Evolutionary conservation across 2,329 filamentous ascomycete genomes (phyloP), one percentile per base, ranked within the genome.

Genomic region (Lecanicillium sp.): DNA sequence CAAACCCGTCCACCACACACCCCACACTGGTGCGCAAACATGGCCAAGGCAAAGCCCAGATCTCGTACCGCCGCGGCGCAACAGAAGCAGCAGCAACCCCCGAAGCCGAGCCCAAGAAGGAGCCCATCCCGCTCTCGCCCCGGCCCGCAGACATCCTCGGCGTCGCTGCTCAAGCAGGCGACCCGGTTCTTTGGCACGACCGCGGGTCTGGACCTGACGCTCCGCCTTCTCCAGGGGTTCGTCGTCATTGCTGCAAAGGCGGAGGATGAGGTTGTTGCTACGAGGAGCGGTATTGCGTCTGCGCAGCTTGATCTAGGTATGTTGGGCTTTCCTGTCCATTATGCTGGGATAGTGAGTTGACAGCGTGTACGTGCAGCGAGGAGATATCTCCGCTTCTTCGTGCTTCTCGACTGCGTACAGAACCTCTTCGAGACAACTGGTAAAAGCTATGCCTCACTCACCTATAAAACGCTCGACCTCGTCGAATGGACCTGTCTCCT

Each of bases 341-440:
- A n/a, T n/a, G n/a, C 5, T 39, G 11, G 17, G 32, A n/a, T 6
- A n/a, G 6, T 35, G 6, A 15, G 6, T 35, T 35, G 17, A 30
- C 27, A 30, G 27, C 27, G 8, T 8, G 8, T 14, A 30, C 14
- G 8, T 35, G 11, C 21, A 51, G 49, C 30, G 4, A 35, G 49
- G 9, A 30, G 49, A 14, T 51, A 51, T 46, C 26, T 51, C 15
- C 33, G 49, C 19, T 51, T 51, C 7, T 51, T 51, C 26, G 38
- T 44, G 7, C n/a, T 51, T 7, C 6, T 51, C 2, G 49, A 51
- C 11, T 51, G 49, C 20, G 9, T 47, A 3, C 49, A 51, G 1
- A 46, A 47, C 12, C 21, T 47, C 3, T 41, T 32, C 17, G 43
- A 51, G n/a, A 19, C 23, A 7, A 14, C 10, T 3, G 8, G 17